Evolutionary conservation across 352 stramenopile genomes (phyloP).

Genomic region (Phytopythium vexans): DNA sequence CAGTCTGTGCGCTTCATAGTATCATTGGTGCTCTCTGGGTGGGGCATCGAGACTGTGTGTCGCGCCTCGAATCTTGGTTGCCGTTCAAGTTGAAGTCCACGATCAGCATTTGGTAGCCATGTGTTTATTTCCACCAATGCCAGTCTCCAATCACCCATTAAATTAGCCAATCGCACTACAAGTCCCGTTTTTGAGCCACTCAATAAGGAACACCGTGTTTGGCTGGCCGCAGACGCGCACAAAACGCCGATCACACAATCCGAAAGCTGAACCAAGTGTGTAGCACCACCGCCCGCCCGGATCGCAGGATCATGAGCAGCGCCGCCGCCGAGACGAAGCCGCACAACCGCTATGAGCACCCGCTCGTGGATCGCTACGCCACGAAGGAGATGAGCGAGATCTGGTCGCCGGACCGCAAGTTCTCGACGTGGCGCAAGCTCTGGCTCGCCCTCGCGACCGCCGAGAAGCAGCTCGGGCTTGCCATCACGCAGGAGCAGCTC

Average conservation of each 20-base stretch:
- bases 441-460: conserved; percentile 97
- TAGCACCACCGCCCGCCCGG: background rate
- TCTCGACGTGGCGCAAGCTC: conserved; percentile 98
- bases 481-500: conserved; percentile 97
- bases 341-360: conserved; percentile 88
- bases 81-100: too few relatives aligned
- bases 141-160: background rate
- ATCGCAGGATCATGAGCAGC: conserved; percentile 22
- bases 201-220: conserved; percentile 8
- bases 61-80: too few relatives aligned
- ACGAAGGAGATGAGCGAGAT: conserved; percentile 99
- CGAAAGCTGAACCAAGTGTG: too few relatives aligned
- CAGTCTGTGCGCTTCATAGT: too few relatives aligned
- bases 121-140: conserved; percentile 2
- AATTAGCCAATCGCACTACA: too few relatives aligned
- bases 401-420: conserved; percentile 98
- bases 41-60: too few relatives aligned
- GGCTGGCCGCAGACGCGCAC: background rate
- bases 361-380: conserved; percentile 93
- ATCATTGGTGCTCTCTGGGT: too few relatives aligned
- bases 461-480: conserved; percentile 97
- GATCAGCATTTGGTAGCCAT: background rate
- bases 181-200: background rate
- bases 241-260: background rate
- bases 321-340: conserved; percentile 16